Base-by-base conservation (phyloP, 768 basidiomycete genomes). In the Rhizopogon salebrosus region DNA sequence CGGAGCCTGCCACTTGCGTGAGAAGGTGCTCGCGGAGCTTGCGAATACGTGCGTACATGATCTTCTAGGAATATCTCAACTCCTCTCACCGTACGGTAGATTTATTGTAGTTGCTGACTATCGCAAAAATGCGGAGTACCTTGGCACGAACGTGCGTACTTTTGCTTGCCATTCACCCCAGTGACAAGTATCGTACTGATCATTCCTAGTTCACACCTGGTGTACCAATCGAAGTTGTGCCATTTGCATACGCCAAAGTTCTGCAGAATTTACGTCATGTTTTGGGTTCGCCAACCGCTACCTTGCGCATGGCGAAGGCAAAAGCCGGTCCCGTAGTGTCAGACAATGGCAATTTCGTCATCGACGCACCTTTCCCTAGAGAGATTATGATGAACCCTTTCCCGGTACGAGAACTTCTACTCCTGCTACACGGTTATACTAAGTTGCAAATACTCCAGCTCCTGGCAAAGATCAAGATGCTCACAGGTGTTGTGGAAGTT, bases 401-500 rank as follows among this genome's bases (percentile, higher is more conserved):
- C 39, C 71, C 71, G 54, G 89, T 92, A 35, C 56, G 68, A 64
- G 46, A 42, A 49, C 63, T 35, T 23, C 18, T 57, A 36, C 10
- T 10, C 29, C 16, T 20, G 14, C 13, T 18, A 20, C 16, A 16
- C n/a, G 27, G 9, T 31, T 11, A 14, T 16, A 23, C 29, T 57
- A 27, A 49, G 10, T 24, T 0, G 24, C 8, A 35, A 22, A 18
- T 62, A 38, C 26, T 49, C 7, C 64, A 95, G 90, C 76, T 98
- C 16, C 72, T 95, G 72, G 68, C 75, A 14, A 75, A 79, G 55
- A 87, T 98, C 64, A 98, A 98, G 75, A 82, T 95, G 80, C 77
- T 98, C 54, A 98, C 95, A 3, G 97, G 97, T 41, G 92, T 98
- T 22, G 92, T 98, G n/a, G 97, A 99, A 69, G 97, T 98, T 31